Base-by-base conservation (phyloP, 2,329 filamentous ascomycete genomes). In the Pyrenophora tritici-repentis region DNA sequence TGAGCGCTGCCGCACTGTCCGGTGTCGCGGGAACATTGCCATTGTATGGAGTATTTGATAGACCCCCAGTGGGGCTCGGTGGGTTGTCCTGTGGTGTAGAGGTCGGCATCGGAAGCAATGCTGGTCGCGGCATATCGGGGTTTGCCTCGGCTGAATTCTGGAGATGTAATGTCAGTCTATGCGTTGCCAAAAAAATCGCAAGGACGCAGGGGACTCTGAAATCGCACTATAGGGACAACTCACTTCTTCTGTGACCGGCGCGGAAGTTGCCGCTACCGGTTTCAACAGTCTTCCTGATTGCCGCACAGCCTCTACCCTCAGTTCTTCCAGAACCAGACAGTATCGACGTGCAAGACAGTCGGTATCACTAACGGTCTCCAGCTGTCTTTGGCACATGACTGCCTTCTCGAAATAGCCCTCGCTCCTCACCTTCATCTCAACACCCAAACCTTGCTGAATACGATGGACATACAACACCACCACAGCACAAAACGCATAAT, bases 391-490 rank as follows among this genome's bases (percentile, higher is more conserved):
- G 72, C 79, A 33, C 71, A 79, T 57, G 75, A 76, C 42, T 57
- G 68, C 33, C 59, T 72, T 33, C 66, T 75, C 8, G 72, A 83
- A 75, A 51, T 79, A 77, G 1, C 61, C 67, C 34, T 81, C 79
- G 43, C 80, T 81, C 29, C 68, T 67, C n/a, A 79, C 76, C 1
- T 80, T 78, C 4, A 77, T 61, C 8, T 80, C 65, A 3, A 78
- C 61, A 6, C 74, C 59, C 24, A 79, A 66, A 3, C 80, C 65
- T 26, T 73, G 74, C 57, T 81, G 79, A 13, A 84, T 83, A 37
- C 79, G 72, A 72, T 79, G 81, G 2, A 84, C 77, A 49, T 83
- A 83, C 0, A 82, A 68, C 3, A 83, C 79, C 0, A 79, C 78
- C 0, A 84, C 71, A 1, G 81, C 80, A 55, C 79, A 83, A 48